phyloP scores from a whole-genome alignment of 805 yeast species.

The Candida maesae region DNA sequence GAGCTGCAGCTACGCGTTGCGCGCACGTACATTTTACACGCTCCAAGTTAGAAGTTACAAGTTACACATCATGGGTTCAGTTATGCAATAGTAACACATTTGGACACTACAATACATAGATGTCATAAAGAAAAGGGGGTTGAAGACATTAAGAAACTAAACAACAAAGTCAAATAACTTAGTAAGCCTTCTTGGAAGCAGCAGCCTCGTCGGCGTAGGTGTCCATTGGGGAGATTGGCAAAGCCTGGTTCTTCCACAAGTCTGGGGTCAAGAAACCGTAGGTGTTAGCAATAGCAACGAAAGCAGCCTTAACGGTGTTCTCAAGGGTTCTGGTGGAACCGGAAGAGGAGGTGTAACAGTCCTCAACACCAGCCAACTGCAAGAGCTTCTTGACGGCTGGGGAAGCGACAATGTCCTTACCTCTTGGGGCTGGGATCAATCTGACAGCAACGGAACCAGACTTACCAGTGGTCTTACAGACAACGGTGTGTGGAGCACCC shows the following conservation, averaged over 20 bases:
- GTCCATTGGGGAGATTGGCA: conserved; percentile 92
- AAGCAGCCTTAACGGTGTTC: conserved; percentile 99
- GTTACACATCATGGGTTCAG: too few species aligned
- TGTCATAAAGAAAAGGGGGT: background rate
- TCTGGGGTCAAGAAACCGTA: conserved; percentile 99
- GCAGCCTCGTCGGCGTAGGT: conserved; percentile 84
- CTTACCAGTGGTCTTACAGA: conserved; percentile 97
- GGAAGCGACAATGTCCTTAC: conserved; percentile 99
- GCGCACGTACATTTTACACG: too few species aligned
- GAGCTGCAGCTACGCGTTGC: too few species aligned
- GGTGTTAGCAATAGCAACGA: conserved; percentile 99
- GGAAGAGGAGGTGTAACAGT: conserved; percentile 96
- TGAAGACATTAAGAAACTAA: conserved; percentile 7
- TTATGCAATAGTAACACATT: too few species aligned
- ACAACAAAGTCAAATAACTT: conserved; percentile 12
- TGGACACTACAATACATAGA: background rate
- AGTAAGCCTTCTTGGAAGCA: conserved; percentile 52
- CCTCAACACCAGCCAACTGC: conserved; percentile 99
- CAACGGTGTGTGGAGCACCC: conserved; percentile 99
- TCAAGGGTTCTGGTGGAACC: conserved; percentile 99
- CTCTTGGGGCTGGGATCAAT: conserved; percentile 99
- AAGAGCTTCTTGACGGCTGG: conserved; percentile 99
- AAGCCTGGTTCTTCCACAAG: conserved; percentile 89
- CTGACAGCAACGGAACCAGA: conserved; percentile 99
- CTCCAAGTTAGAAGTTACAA: too few species aligned